These are phyloP conservation scores for Phialophora chinensis DNA, from an alignment of 2,329 filamentous ascomycete species.

Conservation along the genomic window DNA sequence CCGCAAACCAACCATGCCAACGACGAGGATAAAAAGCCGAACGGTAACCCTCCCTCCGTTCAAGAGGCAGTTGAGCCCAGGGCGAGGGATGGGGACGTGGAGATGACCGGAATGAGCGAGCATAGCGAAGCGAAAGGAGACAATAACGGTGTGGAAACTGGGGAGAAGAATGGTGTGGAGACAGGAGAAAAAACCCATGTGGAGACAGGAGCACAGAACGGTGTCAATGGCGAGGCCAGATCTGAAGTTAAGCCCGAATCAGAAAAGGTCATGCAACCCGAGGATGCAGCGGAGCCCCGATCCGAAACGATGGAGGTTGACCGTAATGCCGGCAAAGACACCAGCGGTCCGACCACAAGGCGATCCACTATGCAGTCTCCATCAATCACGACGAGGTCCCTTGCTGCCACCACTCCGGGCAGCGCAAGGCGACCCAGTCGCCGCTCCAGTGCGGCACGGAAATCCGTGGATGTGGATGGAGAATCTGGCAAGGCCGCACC, in stretches of 20 bases:
- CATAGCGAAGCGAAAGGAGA: neutral
- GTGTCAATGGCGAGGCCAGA: slow-evolving; percentile 4
- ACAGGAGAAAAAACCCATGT: neutral
- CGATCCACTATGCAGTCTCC: slow-evolving; percentile 30
- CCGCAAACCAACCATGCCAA: slow-evolving; percentile 2
- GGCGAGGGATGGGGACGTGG: slow-evolving; percentile 17
- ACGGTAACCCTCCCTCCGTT: neutral
- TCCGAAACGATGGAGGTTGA: slow-evolving; percentile 31
- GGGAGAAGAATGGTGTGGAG: slow-evolving; percentile 5
- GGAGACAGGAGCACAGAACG: slow-evolving; percentile 8
- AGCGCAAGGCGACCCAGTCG: slow-evolving; percentile 31
- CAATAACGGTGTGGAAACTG: slow-evolving; percentile 3
- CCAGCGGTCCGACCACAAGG: slow-evolving; percentile 2
- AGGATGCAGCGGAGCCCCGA: slow-evolving; percentile 12
- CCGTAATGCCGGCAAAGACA: slow-evolving; percentile 21
- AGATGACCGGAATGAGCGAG: slow-evolving; percentile 21
- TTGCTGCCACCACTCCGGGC: slow-evolving; percentile 24
- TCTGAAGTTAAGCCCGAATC: slow-evolving; percentile 4
- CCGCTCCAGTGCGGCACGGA: slow-evolving; percentile 26
- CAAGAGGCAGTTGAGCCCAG: neutral
- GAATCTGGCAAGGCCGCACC: slow-evolving; percentile 2
- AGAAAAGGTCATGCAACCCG: neutral
- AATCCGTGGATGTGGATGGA: slow-evolving; percentile 26
- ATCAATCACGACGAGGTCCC: slow-evolving; percentile 27
- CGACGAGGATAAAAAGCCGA: neutral